Percentiles rank a stretch among this genome's conserved stretches.
Conservation (phyloP, 805 yeast genomes). For the Lipomyces sp. region DNA sequence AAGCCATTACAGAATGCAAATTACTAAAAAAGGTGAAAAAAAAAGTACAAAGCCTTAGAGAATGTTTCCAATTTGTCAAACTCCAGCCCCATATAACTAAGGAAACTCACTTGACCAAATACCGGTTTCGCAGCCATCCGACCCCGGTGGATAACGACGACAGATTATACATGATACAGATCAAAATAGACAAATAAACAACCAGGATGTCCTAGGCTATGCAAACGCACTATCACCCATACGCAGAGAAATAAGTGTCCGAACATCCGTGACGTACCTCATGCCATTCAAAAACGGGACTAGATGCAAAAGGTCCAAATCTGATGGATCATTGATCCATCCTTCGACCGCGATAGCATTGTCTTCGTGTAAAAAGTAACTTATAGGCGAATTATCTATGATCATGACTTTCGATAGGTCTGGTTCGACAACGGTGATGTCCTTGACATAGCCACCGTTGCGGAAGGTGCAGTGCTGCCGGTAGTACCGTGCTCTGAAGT, state of each 20-base stretch:
- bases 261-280: constrained; percentile 81
- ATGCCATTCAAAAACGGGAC: constrained; percentile 79
- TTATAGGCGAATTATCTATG: constrained; percentile 90
- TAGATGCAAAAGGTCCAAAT: constrained; percentile 76
- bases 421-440: constrained; percentile 56
- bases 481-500: constrained; percentile 67
- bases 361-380: constrained; percentile 79
- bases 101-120: not conserved
- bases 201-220: not conserved
- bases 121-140: not conserved
- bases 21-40: too few species aligned
- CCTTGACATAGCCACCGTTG: constrained; percentile 87
- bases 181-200: not conserved
- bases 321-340: constrained; percentile 97
- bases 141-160: not conserved
- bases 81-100: not conserved
- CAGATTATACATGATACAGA: not conserved
- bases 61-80: not conserved
- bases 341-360: constrained; percentile 95
- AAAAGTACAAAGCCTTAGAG: not conserved
- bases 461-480: constrained; percentile 74
- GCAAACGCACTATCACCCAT: constrained; percentile 36
- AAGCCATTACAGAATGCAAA: constrained; percentile 2
- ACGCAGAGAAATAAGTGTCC: constrained; percentile 69
- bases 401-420: constrained; percentile 74